These are phyloP conservation scores for Penicillium sp. DNA, from an alignment of 2,329 filamentous ascomycete species.

Conservation along the genomic window DNA sequence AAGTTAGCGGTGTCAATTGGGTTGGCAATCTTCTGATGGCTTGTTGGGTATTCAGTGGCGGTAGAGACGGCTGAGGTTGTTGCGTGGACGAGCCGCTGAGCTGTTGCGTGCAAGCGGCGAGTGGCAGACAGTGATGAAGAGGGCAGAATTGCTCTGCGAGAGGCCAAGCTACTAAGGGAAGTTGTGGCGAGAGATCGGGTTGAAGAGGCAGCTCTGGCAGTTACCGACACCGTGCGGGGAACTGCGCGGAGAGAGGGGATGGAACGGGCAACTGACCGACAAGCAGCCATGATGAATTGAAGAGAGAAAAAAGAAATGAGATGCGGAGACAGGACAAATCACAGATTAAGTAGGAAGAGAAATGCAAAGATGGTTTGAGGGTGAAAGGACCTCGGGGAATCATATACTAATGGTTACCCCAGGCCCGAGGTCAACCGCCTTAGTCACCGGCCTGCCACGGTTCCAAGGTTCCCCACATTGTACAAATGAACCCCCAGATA, in stretches of 20 bases:
- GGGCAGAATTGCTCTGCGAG: constrained; percentile 15
- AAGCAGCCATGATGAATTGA: constrained; percentile 34
- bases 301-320: neutral
- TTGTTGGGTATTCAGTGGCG: constrained; percentile 54
- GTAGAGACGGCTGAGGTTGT: constrained; percentile 50
- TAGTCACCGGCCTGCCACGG: neutral
- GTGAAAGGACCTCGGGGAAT: neutral
- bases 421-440: constrained; percentile 23
- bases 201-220: constrained; percentile 24
- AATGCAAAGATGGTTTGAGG: neutral
- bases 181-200: constrained; percentile 26
- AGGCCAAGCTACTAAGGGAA: constrained; percentile 16
- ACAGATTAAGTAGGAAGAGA: neutral
- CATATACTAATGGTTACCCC: constrained; percentile 15
- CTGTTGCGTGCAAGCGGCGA: constrained; percentile 52
- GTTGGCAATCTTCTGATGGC: constrained; percentile 54
- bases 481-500: constrained; percentile 12
- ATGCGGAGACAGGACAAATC: neutral
- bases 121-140: constrained; percentile 24
- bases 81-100: constrained; percentile 49
- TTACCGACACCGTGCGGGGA: constrained; percentile 33
- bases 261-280: constrained; percentile 35
- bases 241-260: constrained; percentile 39
- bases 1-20: constrained; percentile 61
- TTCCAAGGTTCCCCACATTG: constrained; percentile 14